Evolutionary conservation across 257 asterid species (phyloP), one percentile per base, ranked within the genome.

Genomic region (Lantana camara): DNA sequence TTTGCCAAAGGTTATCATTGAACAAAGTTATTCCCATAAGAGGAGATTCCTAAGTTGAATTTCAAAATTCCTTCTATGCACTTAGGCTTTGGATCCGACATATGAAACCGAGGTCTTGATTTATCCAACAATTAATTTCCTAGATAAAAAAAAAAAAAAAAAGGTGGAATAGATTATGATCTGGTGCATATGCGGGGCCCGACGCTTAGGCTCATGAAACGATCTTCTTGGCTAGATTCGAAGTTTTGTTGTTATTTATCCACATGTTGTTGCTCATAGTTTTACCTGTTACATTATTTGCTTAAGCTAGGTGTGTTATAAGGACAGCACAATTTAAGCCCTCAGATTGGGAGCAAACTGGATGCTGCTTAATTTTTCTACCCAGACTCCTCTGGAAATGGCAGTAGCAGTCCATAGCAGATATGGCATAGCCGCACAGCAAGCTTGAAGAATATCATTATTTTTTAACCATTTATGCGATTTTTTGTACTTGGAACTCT

Each of bases 271-370:
- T 40, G 4, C 17, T 56, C 16, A 45, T n/a, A n/a, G n/a, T n/a
- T n/a, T n/a, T 57, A 40, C 34, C 46, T 60, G 7, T 64, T 66
- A n/a, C 35, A 32, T 37, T 66, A n/a, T n/a, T n/a, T n/a, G n/a
- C 51, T 38, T 22, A 19, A 44, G 52, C 46, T 45, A 71, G 57
- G 53, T 22, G 30, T 17, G 32, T 14, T 59, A 5, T 8, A 30
- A 57, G 38, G 53, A 63, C 67, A 16, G 47, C 53, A 64, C 15
- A n/a, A n/a, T 13, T 52, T 38, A 16, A 67, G 64, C 65, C 57
- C 34, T 56, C 35, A 34, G 50, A 15, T 1, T 15, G 6, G 14
- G 23, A 12, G 58, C 71, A 19, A 64, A 27, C 44, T 29, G 30
- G 29, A 52, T 66, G 5, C 12, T 7, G 5, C 29, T 56, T 41